Evolutionary conservation across 176 grass and related monocot species (phyloP).

Genomic region (Carex kokanica): DNA sequence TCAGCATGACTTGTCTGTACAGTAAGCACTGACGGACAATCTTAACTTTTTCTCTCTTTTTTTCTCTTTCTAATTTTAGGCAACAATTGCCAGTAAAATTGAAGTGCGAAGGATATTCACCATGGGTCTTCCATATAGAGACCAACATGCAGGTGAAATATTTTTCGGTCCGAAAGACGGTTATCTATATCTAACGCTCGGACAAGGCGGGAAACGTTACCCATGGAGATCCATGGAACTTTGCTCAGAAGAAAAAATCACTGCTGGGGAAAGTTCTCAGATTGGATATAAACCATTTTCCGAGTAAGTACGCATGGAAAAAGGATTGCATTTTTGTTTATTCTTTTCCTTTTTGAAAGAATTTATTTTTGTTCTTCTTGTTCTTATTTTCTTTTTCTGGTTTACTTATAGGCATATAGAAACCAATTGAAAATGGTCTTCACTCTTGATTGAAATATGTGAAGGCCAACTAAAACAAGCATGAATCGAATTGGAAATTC

Average conservation of each 20-base stretch:
- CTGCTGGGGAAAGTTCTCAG: slow-evolving; percentile 44
- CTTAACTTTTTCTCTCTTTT: too few species aligned
- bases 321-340: neutral
- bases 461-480: neutral
- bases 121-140: slow-evolving; percentile 44
- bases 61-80: slow-evolving; percentile 13
- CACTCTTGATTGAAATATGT: neutral
- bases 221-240: slow-evolving; percentile 42
- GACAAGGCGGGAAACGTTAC: slow-evolving; percentile 34
- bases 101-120: slow-evolving; percentile 48
- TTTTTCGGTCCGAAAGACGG: slow-evolving; percentile 45
- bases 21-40: neutral
- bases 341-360: neutral
- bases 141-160: slow-evolving; percentile 41
- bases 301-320: slow-evolving; percentile 25
- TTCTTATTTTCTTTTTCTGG: neutral
- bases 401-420: neutral
- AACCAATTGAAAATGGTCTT: neutral
- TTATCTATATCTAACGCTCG: slow-evolving; percentile 40
- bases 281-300: slow-evolving; percentile 28
- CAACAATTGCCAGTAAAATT: slow-evolving; percentile 14
- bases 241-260: slow-evolving; percentile 43
- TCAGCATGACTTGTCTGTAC: neutral
- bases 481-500: neutral
- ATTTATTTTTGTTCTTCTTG: neutral